These are phyloP conservation scores for Haplosporangium sp. DNA, from an alignment of 371 early-diverging fungal species.

Conservation along the genomic window DNA sequence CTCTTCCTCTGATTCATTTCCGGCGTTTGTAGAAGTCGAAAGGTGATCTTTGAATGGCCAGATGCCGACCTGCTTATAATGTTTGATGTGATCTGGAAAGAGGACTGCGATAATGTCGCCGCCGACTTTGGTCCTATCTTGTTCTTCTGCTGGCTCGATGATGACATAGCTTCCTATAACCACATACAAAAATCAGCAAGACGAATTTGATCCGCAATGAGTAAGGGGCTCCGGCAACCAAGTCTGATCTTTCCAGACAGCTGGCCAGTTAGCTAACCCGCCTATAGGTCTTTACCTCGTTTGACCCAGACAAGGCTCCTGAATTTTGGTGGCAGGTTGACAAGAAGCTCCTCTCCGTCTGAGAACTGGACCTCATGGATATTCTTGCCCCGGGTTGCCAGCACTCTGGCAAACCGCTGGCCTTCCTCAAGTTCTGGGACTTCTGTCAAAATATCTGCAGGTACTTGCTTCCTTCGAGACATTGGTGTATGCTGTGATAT, in stretches of 20 bases:
- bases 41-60: slow-evolving; percentile 67
- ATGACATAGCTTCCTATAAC: slow-evolving; percentile 73
- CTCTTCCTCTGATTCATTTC: slow-evolving; percentile 20
- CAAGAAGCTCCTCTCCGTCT: slow-evolving; percentile 67
- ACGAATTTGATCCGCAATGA: slow-evolving; percentile 10
- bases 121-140: slow-evolving; percentile 71
- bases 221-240: too few relatives aligned
- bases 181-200: neutral
- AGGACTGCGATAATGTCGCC: slow-evolving; percentile 85
- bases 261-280: too few relatives aligned
- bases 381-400: slow-evolving; percentile 79
- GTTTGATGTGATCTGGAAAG: slow-evolving; percentile 81
- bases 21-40: slow-evolving; percentile 8
- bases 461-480: slow-evolving; percentile 54
- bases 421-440: slow-evolving; percentile 46
- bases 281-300: slow-evolving; percentile 62
- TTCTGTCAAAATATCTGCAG: slow-evolving; percentile 44
- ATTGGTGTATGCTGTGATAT: slow-evolving; percentile 18
- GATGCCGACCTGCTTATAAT: slow-evolving; percentile 68
- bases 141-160: slow-evolving; percentile 68
- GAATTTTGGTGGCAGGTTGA: slow-evolving; percentile 80
- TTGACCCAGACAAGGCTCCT: slow-evolving; percentile 88
- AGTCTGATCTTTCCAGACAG: too few relatives aligned
- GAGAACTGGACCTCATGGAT: slow-evolving; percentile 77
- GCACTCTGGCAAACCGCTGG: slow-evolving; percentile 71